Conservation (phyloP, 495 filamentous ascomycete species). For the Xylaria curta region DNA sequence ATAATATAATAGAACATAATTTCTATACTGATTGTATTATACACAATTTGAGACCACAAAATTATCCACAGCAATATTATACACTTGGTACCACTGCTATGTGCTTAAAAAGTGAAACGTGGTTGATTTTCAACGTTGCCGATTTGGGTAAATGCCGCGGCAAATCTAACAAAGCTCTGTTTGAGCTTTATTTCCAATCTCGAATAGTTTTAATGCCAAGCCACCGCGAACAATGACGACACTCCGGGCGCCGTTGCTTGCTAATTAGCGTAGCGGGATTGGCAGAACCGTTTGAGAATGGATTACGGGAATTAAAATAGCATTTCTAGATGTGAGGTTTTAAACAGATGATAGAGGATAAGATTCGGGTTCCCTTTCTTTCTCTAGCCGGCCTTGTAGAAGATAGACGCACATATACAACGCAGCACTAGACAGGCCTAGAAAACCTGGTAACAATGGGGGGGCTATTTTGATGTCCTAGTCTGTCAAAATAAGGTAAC, state of each 20-base stretch:
- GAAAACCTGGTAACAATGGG: not conserved
- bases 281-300: not conserved
- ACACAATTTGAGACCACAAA: not conserved
- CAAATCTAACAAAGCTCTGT: conserved; percentile 13
- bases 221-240: conserved; percentile 12
- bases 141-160: conserved; percentile 29
- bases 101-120: not conserved
- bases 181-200: not conserved
- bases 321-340: not conserved
- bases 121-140: not conserved
- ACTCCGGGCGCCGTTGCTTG: not conserved
- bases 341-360: no score
- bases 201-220: not conserved
- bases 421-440: not conserved
- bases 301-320: not conserved
- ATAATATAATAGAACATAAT: conserved; percentile 24
- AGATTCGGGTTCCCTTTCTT: no score
- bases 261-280: not conserved
- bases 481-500: not conserved
- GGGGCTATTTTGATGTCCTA: not conserved
- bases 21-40: not conserved
- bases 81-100: not conserved
- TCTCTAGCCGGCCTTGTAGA: not conserved
- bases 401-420: not conserved
- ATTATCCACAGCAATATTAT: not conserved